Base-by-base conservation (phyloP, 2,329 filamentous ascomycete species). In the Didymellaceae sp. region DNA sequence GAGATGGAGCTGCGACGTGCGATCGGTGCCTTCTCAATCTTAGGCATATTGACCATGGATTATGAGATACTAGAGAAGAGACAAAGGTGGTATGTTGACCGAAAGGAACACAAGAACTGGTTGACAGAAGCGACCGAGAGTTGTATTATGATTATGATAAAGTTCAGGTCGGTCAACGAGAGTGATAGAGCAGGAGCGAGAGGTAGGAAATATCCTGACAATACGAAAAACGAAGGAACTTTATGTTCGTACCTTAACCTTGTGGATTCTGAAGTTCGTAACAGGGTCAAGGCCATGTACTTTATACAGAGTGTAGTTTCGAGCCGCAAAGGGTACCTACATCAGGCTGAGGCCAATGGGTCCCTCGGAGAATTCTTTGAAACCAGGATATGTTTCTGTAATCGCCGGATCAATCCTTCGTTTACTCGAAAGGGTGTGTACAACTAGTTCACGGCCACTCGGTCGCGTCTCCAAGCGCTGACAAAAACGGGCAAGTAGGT, bases 41-140 rank as follows among this genome's bases (percentile, higher is more conserved):
- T 79, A 40, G 77, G 77, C 77, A 80, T 79, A 61, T 70, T 74
- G 62, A 68, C 58, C 59, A 71, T 64, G 50, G 49, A 55, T 54
- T 51, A 53, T 42, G 42, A 48, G 34, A 40, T 24, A 48, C 34
- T 44, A 57, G 48, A 55, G 39, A 47, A 53, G 47, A 55, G 54
- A 63, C 33, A 55, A 54, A 25, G 49, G 35, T 52, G 40, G 35
- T 51, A 53, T 43, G 35, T 40, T 49, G 56, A 55, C 32, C 26
- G 39, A 48, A 42, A 45, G 48, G 52, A 55, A 57, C 55, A 49
- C 45, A 47, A 43, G 44, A 53, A 58, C 46, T 52, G 52, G 52
- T 44, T 37, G 56, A 49, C 50, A 52, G 52, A 42, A 67, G 64
- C 54, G 62, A 67, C 55, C 58, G 59, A 54, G 59, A 56, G 45